Evolutionary conservation across 257 asterid species (phyloP), one percentile per base, ranked within the genome.

Genomic region (Ocimum tenuiflorum): DNA sequence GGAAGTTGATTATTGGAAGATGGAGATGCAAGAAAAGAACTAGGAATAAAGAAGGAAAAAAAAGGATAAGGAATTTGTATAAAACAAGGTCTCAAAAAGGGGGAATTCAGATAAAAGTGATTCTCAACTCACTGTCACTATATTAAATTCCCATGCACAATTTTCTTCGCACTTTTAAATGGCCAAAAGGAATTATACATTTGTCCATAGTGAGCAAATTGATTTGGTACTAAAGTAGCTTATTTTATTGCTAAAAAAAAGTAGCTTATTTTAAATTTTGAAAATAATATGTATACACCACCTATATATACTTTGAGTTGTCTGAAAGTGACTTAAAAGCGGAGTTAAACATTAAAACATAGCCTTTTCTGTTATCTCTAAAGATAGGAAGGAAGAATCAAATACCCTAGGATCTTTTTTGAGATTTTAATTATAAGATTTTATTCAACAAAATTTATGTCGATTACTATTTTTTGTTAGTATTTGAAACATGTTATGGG

Each of bases 231-330:
- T 12, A 56, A 58, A 33, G 66, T 45, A n/a, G 31, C 29, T 52
- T 17, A 61, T 38, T 63, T 27, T 14, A 13, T n/a, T n/a, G n/a
- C n/a, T n/a, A n/a, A n/a, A n/a, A n/a, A n/a, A 56, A 58, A 33
- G 66, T 45, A n/a, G 31, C 29, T 52, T 17, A 61, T 38, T 63
- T 27, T 14, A 13, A 61, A 68, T 43, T 51, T 12, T 29, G 20
- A 6, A 4, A 29, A 19, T 23, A 74, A 29, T 38, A 19, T 36
- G 4, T 27, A 4, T 1, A n/a, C n/a, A n/a, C n/a, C n/a, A n/a
- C n/a, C n/a, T 31, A 31, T 3, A 31, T 27, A 74, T 74, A 65
- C 60, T 60, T 75, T 75, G 77, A 67, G 69, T 76, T 38, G 63
- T 11, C 0, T 71, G 75, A 54, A 43, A 71, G 64, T 53, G 75